Evolutionary conservation across 2,329 filamentous ascomycete species (phyloP).

Genomic region (Zasmidium citrigriseum): DNA sequence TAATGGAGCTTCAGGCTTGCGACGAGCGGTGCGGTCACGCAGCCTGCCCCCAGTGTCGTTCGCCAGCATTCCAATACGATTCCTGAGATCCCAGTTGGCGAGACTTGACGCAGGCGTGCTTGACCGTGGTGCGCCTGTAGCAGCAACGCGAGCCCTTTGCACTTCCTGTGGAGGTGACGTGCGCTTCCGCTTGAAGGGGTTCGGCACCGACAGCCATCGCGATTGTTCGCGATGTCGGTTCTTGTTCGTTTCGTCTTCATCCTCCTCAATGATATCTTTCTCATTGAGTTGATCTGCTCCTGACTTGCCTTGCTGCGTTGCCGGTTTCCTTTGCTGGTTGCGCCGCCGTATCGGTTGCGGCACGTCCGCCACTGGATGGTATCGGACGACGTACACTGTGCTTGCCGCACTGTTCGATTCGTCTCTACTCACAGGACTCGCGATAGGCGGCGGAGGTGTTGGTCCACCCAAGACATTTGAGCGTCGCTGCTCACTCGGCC

Average conservation of each 20-base stretch:
- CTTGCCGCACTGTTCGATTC: conserved; percentile 64
- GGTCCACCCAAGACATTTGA: conserved; percentile 16
- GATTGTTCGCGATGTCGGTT: conserved; percentile 34
- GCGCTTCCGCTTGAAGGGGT: conserved; percentile 60
- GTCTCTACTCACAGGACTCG: conserved; percentile 60
- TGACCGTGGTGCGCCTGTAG: conserved; percentile 23
- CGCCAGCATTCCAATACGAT: conserved; percentile 50
- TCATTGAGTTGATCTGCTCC: conserved; percentile 15
- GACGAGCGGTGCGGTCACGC: conserved; percentile 39
- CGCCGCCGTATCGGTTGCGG: conserved; percentile 39
- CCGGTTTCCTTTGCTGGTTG: conserved; percentile 17
- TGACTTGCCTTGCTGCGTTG: conserved; percentile 7
- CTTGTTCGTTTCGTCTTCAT: conserved; percentile 21
- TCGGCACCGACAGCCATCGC: conserved; percentile 54
- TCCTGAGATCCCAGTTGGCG: conserved; percentile 46
- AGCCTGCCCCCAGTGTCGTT: conserved; percentile 48
- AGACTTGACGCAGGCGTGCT: conserved; percentile 45
- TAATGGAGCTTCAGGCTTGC: conserved; percentile 43
- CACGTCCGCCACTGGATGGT: conserved; percentile 56
- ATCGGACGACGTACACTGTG: conserved; percentile 64
- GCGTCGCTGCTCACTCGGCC: conserved; percentile 4
- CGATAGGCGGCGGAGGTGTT: conserved; percentile 49
- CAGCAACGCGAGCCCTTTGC: conserved; percentile 48
- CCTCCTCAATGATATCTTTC: conserved; percentile 29
- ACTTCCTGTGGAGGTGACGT: conserved; percentile 62